These are phyloP conservation scores for Thinopyrum elongatum DNA, from an alignment of 176 grass and related monocot genomes.

Conservation along the genomic window DNA sequence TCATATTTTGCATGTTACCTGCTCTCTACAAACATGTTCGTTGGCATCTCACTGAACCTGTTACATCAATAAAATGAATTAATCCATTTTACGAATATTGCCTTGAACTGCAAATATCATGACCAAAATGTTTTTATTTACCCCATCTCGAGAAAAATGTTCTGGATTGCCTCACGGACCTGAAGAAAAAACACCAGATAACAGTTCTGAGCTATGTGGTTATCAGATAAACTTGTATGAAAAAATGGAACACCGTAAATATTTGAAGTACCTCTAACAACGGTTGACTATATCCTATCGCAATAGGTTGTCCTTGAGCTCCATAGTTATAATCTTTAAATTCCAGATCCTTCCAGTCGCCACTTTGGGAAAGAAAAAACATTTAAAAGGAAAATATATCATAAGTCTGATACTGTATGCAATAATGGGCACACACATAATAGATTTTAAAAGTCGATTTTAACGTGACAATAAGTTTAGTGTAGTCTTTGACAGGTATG, in stretches of 20 bases:
- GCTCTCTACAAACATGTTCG: slow-evolving; percentile 94
- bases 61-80: slow-evolving; percentile 7
- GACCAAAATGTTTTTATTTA: slow-evolving; percentile 40
- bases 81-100: slow-evolving; percentile 3
- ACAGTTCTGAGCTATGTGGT: neutral
- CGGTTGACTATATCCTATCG: slow-evolving; percentile 70
- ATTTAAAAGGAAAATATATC: neutral
- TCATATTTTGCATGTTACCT: slow-evolving; percentile 42
- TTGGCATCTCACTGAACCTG: slow-evolving; percentile 95
- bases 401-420: neutral
- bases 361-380: slow-evolving; percentile 47
- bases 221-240: neutral
- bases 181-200: slow-evolving; percentile 32
- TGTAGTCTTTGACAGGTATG: neutral
- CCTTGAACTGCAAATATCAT: slow-evolving; percentile 9
- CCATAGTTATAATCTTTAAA: slow-evolving; percentile 91
- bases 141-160: slow-evolving; percentile 94
- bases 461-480: neutral
- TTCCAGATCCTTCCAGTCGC: slow-evolving; percentile 90
- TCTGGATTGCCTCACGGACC: slow-evolving; percentile 84
- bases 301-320: slow-evolving; percentile 78
- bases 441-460: neutral
- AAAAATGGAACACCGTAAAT: slow-evolving; percentile 18
- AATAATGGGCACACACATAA: neutral
- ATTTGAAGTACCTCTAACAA: slow-evolving; percentile 67